Conservation (phyloP, 305 asterid species). For the Solanum aculeatissimum region DNA sequence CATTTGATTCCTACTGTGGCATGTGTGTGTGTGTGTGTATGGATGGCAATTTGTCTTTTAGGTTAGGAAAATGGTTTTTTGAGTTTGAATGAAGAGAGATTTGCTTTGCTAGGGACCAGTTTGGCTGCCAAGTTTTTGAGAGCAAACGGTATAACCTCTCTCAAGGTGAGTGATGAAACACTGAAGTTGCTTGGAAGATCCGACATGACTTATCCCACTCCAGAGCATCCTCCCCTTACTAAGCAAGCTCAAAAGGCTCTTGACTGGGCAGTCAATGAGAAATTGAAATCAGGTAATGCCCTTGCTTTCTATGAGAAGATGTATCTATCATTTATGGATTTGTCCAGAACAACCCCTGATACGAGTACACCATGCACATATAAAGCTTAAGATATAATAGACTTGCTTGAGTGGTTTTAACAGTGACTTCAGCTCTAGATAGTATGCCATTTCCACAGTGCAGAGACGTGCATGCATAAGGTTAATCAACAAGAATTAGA, state of each 20-base stretch:
- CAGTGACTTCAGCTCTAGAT: background rate
- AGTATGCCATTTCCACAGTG: background rate
- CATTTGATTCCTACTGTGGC: background rate
- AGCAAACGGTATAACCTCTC: slow-evolving; percentile 54
- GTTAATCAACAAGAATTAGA: background rate
- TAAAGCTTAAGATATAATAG: background rate
- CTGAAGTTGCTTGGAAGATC: slow-evolving; percentile 58
- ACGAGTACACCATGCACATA: background rate
- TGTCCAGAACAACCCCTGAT: background rate
- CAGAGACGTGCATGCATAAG: background rate
- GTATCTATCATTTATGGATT: background rate
- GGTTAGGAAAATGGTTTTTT: background rate
- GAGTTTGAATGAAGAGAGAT: background rate
- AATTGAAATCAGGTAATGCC: slow-evolving; percentile 68
- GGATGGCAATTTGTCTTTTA: background rate
- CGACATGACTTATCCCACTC: slow-evolving; percentile 48
- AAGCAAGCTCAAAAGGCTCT: slow-evolving; percentile 81
- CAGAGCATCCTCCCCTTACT: slow-evolving; percentile 83
- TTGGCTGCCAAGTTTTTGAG: slow-evolving; percentile 73
- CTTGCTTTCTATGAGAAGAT: background rate
- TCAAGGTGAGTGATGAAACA: slow-evolving; percentile 61
- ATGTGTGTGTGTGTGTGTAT: background rate
- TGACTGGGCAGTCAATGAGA: slow-evolving; percentile 79
- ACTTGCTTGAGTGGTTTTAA: background rate
- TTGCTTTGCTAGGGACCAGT: slow-evolving; percentile 64